Percentiles rank a stretch among this genome's conserved stretches.
Evolutionary conservation across 768 basidiomycete species (phyloP).

Genomic region (Collybia mongolica): DNA sequence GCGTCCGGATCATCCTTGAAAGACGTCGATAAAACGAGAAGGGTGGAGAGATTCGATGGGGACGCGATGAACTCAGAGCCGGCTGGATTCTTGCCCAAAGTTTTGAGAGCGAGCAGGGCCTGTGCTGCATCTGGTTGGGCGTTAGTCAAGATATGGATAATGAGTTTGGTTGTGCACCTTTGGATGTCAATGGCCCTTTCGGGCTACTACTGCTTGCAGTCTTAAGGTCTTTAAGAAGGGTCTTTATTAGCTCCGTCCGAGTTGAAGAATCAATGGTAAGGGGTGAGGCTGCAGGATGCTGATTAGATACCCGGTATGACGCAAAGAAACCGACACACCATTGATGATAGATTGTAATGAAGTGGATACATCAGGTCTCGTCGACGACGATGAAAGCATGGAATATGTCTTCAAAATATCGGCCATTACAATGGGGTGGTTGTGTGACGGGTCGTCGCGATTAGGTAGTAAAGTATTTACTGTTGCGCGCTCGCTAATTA

Average conservation of each 20-base stretch:
- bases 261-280: slow-evolving; percentile 44
- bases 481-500: too few relatives aligned
- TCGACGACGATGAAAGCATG: slow-evolving; percentile 44
- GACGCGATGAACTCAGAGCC: slow-evolving; percentile 64
- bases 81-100: slow-evolving; percentile 66
- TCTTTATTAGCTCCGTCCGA: slow-evolving; percentile 55
- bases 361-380: slow-evolving; percentile 41
- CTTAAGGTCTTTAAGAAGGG: slow-evolving; percentile 61
- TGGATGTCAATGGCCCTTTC: slow-evolving; percentile 48
- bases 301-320: not conserved
- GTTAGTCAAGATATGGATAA: not conserved
- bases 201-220: slow-evolving; percentile 26
- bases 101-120: slow-evolving; percentile 72
- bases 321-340: slow-evolving; percentile 31
- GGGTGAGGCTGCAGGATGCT: slow-evolving; percentile 32
- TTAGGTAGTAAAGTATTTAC: not conserved
- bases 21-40: slow-evolving; percentile 49
- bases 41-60: slow-evolving; percentile 51
- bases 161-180: slow-evolving; percentile 42
- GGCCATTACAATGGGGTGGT: slow-evolving; percentile 33
- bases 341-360: slow-evolving; percentile 52
- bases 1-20: slow-evolving; percentile 62
- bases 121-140: slow-evolving; percentile 56
- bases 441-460: not conserved
- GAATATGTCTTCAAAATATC: slow-evolving; percentile 44